Base-by-base conservation (phyloP, 768 basidiomycete species). In the Dendrothele bispora region DNA sequence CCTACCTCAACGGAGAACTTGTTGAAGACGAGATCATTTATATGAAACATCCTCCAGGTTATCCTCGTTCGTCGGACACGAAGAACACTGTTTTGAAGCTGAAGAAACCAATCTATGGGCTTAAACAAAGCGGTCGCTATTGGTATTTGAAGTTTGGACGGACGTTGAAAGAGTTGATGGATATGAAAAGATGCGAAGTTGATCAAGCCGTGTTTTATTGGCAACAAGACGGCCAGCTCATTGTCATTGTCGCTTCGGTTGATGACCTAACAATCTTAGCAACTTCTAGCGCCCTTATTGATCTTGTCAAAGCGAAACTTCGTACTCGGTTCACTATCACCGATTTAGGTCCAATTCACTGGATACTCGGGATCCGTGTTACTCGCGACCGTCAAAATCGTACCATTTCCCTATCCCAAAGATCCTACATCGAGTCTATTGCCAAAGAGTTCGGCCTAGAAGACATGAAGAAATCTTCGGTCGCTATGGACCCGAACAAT, bases 371-470 rank as follows among this genome's bases (percentile, higher is more conserved):
- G 5, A 51, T 63, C 25, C 34, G 55, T 39, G 52, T 65, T 40
- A 52, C 26, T 5, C 47, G 54, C 2, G 43, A 57, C 30, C 48
- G 51, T 14, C 54, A 24, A 4, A 34, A 24, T 4, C 37, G 56
- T 1, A 68, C 59, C 15, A 52, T 72, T 15, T 32, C 51, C 7
- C 50, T 70, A 7, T 62, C 54, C 18, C 70, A 73, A 47, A 28
- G 42, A 11, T n/a, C 45, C 18, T 64, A 60, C 44, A 54, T 65
- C 41, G 47, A 60, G 34, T 42, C 56, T 4, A 52, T 66, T 17
- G 18, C 59, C 14, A 8, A n/a, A 4, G 40, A 57, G 22, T n/a
- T n/a, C n/a, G n/a, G n/a, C n/a, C n/a, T n/a, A n/a, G n/a, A n/a
- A n/a, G n/a, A n/a, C n/a, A n/a, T n/a, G n/a, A n/a, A n/a, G n/a